These are phyloP conservation scores for Phytophthora ohioensis DNA, from an alignment of 352 stramenopile genomes.

Conservation along the genomic window DNA sequence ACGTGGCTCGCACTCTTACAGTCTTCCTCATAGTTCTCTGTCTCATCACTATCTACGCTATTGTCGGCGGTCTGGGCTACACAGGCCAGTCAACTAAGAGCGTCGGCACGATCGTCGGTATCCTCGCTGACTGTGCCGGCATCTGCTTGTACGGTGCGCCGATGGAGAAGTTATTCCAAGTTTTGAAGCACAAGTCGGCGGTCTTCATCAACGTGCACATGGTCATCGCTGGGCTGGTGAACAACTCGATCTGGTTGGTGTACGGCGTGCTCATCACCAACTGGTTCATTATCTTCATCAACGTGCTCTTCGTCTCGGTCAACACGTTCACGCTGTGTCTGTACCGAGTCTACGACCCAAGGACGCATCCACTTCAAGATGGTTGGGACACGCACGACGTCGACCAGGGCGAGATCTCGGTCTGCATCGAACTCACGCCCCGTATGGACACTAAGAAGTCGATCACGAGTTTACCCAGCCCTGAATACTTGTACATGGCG, in stretches of 20 bases:
- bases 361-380: conserved; percentile 35
- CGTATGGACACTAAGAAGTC: conserved; percentile 24
- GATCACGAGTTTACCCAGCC: conserved; percentile 24
- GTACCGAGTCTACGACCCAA: conserved; percentile 43
- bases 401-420: conserved; percentile 21
- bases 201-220: conserved; percentile 68
- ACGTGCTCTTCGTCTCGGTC: conserved; percentile 42
- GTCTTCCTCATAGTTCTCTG: conserved; percentile 28
- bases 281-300: conserved; percentile 48
- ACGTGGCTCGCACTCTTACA: conserved; percentile 37
- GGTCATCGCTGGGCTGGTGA: conserved; percentile 51
- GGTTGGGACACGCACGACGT: conserved; percentile 22
- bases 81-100: conserved; percentile 38
- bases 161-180: conserved; percentile 51
- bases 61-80: conserved; percentile 44
- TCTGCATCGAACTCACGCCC: conserved; percentile 26
- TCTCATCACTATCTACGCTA: conserved; percentile 49
- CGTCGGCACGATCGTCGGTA: conserved; percentile 39
- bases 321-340: conserved; percentile 43
- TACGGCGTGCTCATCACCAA: conserved; percentile 46
- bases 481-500: conserved; percentile 22
- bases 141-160: conserved; percentile 55
- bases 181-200: conserved; percentile 51
- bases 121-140: conserved; percentile 41
- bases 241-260: conserved; percentile 52